Conservation (phyloP, 352 stramenopile species). For the Phytophthora hibernalis region DNA sequence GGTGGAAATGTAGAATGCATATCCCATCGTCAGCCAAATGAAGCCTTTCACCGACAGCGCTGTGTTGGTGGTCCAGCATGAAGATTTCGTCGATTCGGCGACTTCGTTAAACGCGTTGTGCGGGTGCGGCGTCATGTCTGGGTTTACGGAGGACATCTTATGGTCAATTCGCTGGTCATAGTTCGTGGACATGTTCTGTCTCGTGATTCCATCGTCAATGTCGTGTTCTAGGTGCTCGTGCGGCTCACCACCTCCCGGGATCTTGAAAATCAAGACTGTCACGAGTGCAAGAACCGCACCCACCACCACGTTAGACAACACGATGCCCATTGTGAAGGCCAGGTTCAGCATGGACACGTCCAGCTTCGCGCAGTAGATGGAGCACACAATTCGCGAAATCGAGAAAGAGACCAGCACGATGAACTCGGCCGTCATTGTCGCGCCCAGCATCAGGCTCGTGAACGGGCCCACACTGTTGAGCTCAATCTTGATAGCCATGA, state of each 20-base stretch:
- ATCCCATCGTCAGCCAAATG: constrained; percentile 68
- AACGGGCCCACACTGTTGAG: constrained; percentile 75
- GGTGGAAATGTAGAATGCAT: constrained; percentile 65
- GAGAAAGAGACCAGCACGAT: constrained; percentile 77
- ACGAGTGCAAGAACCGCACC: constrained; percentile 45
- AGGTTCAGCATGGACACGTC: constrained; percentile 61
- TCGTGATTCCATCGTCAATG: background rate
- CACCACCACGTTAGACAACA: constrained; percentile 60
- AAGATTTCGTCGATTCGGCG: constrained; percentile 7
- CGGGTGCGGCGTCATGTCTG: constrained; percentile 49
- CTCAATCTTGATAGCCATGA: constrained; percentile 83
- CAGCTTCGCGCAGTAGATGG: constrained; percentile 67
- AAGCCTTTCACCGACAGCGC: constrained; percentile 67
- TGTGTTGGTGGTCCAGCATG: constrained; percentile 32
- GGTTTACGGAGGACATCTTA: constrained; percentile 22
- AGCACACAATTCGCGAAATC: constrained; percentile 64
- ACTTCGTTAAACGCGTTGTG: constrained; percentile 61
- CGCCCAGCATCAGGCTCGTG: constrained; percentile 75
- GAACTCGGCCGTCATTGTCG: constrained; percentile 75
- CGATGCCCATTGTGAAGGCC: constrained; percentile 58
- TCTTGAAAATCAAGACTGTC: constrained; percentile 64
- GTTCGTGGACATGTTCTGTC: constrained; percentile 19
- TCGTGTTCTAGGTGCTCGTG: constrained; percentile 10
- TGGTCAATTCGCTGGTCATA: constrained; percentile 34
- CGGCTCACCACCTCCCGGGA: constrained; percentile 42